phyloP scores from a whole-genome alignment of 306 rosid species.

The Cucumis cinereus region DNA sequence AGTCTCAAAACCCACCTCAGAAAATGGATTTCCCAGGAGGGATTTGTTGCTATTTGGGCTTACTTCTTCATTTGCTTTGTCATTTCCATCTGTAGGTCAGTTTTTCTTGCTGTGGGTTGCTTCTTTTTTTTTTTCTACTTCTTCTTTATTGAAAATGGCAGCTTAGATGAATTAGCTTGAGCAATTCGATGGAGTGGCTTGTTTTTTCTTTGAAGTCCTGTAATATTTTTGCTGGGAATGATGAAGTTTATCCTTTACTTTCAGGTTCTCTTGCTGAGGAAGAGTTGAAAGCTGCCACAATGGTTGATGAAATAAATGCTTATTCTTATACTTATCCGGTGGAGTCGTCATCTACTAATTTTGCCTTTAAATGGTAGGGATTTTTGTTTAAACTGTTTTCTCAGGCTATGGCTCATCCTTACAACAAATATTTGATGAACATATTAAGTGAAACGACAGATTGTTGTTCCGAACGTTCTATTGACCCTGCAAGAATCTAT shows the following conservation, averaged over 20 bases:
- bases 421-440: neutral
- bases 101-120: neutral
- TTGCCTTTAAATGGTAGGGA: slow-evolving; percentile 67
- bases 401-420: neutral
- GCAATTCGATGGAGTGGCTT: neutral
- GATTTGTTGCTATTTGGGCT: slow-evolving; percentile 48
- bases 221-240: neutral
- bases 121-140: neutral
- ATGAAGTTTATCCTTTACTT: neutral
- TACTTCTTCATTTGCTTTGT: slow-evolving; percentile 33
- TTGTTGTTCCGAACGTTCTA: neutral
- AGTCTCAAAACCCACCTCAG: slow-evolving; percentile 30
- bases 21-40: slow-evolving; percentile 38
- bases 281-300: slow-evolving; percentile 49
- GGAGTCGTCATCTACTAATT: slow-evolving; percentile 58
- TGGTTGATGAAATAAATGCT: slow-evolving; percentile 60
- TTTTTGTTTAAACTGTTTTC: neutral
- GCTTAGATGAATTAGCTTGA: neutral
- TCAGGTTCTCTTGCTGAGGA: slow-evolving; percentile 61
- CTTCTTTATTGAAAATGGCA: neutral
- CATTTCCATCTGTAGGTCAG: slow-evolving; percentile 35
- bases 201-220: neutral
- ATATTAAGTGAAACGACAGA: neutral
- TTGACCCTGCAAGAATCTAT: neutral
- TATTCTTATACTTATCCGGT: slow-evolving; percentile 72